Base-by-base conservation (phyloP, 495 filamentous ascomycete species). In the Cudoniella acicularis region DNA sequence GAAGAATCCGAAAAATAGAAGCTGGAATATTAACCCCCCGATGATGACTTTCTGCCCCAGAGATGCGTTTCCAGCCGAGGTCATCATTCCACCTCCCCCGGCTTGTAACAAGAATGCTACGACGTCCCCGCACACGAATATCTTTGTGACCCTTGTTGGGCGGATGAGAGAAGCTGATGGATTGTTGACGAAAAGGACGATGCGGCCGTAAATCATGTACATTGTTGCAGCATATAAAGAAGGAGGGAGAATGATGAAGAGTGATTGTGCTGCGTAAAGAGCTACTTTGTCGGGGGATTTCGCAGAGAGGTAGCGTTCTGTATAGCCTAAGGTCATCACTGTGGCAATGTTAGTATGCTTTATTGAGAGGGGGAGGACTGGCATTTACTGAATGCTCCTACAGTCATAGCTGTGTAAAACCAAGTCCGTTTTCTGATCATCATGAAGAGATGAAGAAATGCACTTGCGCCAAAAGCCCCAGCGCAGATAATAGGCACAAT, bases 271-370 rank as follows among this genome's bases (percentile, higher is more conserved):
- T 23, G 78, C 64, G 61, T 80, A 85, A 0, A 77, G 76, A 3
- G 64, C 60, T 8, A 72, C 26, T 18, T 74, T 70, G 0, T 40
- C 22, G 2, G 70, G 65, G 47, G 77, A 59, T 21, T 57, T 57
- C 6, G 73, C 67, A 8, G 76, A 75, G 22, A 78, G 52, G 16
- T 68, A 50, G n/a, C 78, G 74, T 0, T 72, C 59, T 26, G 74
- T 72, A 72, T 77, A 81, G 50, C 76, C 78, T 1, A 65, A 62
- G 8, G 78, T 61, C 66, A 88, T 82, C 69, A 84, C 80, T 84
- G 23, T 36, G 30, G 30, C 13, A 36, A 13, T 36, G 30, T 36
- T 36, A 36, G 30, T 36, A n/a, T n/a, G n/a, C 13, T 36, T 36
- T 36, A 13, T 36, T 36, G 4, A 52, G 23, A 52, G 49, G 49